Percentiles rank a stretch among this genome's conserved stretches.
Evolutionary conservation across 306 rosid genomes (phyloP).

Genomic region (Comarum palustre): DNA sequence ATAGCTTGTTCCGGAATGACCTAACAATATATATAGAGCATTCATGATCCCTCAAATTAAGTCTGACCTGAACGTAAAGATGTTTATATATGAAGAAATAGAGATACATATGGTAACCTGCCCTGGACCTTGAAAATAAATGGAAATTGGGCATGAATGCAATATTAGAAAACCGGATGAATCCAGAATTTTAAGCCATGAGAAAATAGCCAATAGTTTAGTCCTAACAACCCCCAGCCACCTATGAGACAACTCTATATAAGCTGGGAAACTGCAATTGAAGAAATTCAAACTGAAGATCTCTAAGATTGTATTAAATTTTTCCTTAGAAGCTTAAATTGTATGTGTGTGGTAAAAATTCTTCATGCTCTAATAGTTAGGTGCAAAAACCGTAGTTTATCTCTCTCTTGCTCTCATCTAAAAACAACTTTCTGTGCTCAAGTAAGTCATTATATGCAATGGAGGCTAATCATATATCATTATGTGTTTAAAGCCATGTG

Average conservation of each 20-base stretch:
- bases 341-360: neutral
- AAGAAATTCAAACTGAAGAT: neutral
- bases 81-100: neutral
- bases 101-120: neutral
- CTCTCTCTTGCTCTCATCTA: conserved; percentile 1
- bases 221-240: neutral
- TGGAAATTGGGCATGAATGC: conserved; percentile 2
- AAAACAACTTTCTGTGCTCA: conserved; percentile 3
- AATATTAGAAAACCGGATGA: neutral
- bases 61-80: neutral
- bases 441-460: conserved; percentile 10
- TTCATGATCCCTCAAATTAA: neutral
- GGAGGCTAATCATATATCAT: neutral
- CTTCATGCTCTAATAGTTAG: neutral
- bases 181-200: neutral
- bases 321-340: neutral
- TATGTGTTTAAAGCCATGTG: neutral
- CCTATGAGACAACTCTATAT: neutral
- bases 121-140: neutral
- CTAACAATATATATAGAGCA: conserved; percentile 1
- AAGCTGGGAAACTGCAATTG: neutral
- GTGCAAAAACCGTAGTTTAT: neutral
- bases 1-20: neutral
- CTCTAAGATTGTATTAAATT: neutral
- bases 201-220: neutral